Base-by-base conservation (phyloP, 441 rosid genomes). In the Arabidopsis lyrata region DNA sequence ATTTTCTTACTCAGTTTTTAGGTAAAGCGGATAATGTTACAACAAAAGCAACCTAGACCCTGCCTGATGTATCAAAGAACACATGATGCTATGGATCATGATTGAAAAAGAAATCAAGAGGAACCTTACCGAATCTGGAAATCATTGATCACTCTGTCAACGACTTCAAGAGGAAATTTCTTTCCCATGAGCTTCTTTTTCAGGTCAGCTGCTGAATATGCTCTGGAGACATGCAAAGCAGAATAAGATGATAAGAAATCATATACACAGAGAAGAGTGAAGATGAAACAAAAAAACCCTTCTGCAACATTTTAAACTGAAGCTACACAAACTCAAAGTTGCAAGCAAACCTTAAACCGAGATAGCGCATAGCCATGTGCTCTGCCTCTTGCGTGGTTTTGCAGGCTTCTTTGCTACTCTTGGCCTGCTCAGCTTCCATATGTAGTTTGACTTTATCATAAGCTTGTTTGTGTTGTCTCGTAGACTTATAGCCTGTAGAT, bases 111-210 rank as follows among this genome's bases (percentile, higher is more conserved):
- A 24, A 10, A 36, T 16, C 1, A 29, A 63, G 52, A 66, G 62
- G 49, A 66, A 66, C 15, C 66, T 54, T 75, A 91, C 97, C 93
- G 88, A 35, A 64, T 73, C 73, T 81, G 82, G 49, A 88, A 84
- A 81, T 86, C 84, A 42, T 65, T 77, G 77, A 87, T 77, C 84
- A 91, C 75, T n/a, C 67, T 66, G 56, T 88, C 88, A 59, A 85
- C 78, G 3, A 80, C 73, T 53, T 80, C 78, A 31, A 76, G 61
- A 65, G 86, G 78, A 80, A 80, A 86, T 59, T 76, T 85, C 88
- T 89, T 94, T 45, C 78, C 89, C 7, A 58, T 68, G 45, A 90
- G 82, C 77, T 94, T 91, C 88, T 90, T 94, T 82, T 81, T 85
- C 74, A 94, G 81, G 78, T 92, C 92, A 35, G 73, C 83, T 7